Evolutionary conservation across 2,329 filamentous ascomycete species (phyloP).

Genomic region (Lachnellula subtilissima): DNA sequence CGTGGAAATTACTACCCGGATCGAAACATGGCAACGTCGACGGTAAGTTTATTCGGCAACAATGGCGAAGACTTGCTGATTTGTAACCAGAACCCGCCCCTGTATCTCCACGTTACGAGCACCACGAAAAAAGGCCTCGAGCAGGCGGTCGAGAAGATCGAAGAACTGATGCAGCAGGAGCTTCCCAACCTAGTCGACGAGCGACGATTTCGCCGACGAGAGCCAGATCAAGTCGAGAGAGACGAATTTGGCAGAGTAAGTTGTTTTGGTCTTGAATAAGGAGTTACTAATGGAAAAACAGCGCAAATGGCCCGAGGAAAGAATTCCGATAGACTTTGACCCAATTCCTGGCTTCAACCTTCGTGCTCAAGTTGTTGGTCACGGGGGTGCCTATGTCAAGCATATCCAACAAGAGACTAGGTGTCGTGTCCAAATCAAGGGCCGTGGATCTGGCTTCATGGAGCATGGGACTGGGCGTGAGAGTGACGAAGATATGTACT

Average conservation of each 20-base stretch:
- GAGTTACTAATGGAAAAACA: constrained; percentile 35
- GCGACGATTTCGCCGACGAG: constrained; percentile 79
- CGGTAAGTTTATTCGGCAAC: constrained; percentile 54
- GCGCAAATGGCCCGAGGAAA: constrained; percentile 99
- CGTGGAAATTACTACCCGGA: constrained; percentile 95
- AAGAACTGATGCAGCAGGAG: constrained; percentile 94
- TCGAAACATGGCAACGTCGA: constrained; percentile 91
- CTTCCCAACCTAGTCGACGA: constrained; percentile 94
- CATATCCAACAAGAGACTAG: constrained; percentile 95
- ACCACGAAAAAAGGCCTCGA: constrained; percentile 90
- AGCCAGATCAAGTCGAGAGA: constrained; percentile 74
- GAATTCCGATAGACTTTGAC: constrained; percentile 85
- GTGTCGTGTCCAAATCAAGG: constrained; percentile 97
- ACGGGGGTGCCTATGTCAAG: constrained; percentile 93
- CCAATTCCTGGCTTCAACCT: constrained; percentile 93
- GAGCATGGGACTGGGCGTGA: constrained; percentile 84
- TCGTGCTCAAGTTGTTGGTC: constrained; percentile 90
- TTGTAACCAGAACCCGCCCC: constrained; percentile 70
- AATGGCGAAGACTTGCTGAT: constrained; percentile 12
- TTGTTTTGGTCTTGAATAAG: not conserved
- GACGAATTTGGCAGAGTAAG: constrained; percentile 85
- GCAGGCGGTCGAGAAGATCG: constrained; percentile 77
- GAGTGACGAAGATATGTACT: constrained; percentile 93
- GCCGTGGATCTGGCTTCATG: constrained; percentile 88
- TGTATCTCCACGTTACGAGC: constrained; percentile 94